These are phyloP conservation scores for Russula vinacea DNA, from an alignment of 768 basidiomycete genomes.

Conservation along the genomic window DNA sequence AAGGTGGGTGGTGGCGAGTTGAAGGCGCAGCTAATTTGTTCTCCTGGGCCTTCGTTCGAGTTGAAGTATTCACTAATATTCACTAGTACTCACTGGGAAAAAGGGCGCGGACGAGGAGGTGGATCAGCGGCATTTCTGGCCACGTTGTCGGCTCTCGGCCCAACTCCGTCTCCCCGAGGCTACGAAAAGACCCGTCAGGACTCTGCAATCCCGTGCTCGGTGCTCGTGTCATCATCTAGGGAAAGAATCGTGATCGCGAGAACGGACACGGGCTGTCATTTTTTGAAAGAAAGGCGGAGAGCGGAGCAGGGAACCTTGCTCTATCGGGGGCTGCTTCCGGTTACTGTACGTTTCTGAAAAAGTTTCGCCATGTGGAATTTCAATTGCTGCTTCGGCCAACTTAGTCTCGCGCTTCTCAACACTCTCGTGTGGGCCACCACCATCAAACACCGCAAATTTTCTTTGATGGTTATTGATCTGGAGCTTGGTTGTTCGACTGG, in stretches of 20 bases:
- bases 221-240: background rate
- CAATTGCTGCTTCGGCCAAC: background rate
- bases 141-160: slow-evolving; percentile 19
- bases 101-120: background rate
- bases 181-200: slow-evolving; percentile 1
- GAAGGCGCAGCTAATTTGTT: background rate
- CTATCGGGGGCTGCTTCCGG: background rate
- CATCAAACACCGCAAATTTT: background rate
- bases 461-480: background rate
- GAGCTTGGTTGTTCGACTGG: background rate
- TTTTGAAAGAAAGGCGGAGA: background rate
- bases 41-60: background rate
- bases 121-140: slow-evolving; percentile 8
- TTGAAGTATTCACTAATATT: background rate
- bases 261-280: background rate
- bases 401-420: background rate
- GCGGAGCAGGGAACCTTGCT: background rate
- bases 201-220: background rate
- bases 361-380: background rate
- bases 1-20: background rate
- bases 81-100: background rate
- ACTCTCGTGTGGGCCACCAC: background rate
- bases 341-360: background rate
- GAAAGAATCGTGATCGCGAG: slow-evolving; percentile 4
- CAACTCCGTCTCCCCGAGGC: background rate